Conservation (phyloP, 805 yeast genomes). For the Naumovozyma castellii region DNA sequence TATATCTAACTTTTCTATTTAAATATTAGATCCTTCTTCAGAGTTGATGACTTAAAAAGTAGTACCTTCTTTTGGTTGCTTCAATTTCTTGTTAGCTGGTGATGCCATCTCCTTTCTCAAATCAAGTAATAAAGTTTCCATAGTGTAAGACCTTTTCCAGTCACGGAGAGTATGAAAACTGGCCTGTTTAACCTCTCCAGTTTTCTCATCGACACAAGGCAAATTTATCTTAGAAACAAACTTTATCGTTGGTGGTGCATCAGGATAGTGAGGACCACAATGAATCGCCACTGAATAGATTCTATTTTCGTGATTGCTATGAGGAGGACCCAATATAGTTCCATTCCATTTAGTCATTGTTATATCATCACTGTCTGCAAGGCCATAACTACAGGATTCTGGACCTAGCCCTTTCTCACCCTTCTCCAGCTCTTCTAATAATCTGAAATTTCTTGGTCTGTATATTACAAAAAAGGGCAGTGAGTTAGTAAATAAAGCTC, state of each 20-base stretch:
- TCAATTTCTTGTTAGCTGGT: constrained; percentile 68
- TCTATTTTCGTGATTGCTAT: constrained; percentile 80
- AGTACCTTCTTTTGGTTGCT: constrained; percentile 88
- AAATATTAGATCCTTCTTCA: not conserved
- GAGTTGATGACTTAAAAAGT: constrained; percentile 33
- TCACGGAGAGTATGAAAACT: constrained; percentile 59
- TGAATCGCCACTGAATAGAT: constrained; percentile 74
- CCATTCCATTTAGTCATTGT: constrained; percentile 96
- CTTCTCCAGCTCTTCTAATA: constrained; percentile 91
- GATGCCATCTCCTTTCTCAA: constrained; percentile 85
- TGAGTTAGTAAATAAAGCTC: not conserved
- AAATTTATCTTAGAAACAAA: constrained; percentile 80
- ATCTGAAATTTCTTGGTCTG: constrained; percentile 83
- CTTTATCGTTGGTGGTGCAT: constrained; percentile 71
- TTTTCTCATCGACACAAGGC: constrained; percentile 71
- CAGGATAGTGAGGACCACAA: constrained; percentile 83
- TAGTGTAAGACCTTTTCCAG: constrained; percentile 87
- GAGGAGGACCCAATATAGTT: constrained; percentile 96
- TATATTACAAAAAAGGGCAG: not conserved
- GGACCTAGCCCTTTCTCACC: constrained; percentile 98
- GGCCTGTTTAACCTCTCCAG: constrained; percentile 45
- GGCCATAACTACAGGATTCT: constrained; percentile 92
- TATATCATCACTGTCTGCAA: constrained; percentile 82
- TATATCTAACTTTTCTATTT: constrained; percentile 24
- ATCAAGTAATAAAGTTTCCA: constrained; percentile 88